Conservation (phyloP, 192 early-diverging fungal genomes). For the Coemansia sp. region DNA sequence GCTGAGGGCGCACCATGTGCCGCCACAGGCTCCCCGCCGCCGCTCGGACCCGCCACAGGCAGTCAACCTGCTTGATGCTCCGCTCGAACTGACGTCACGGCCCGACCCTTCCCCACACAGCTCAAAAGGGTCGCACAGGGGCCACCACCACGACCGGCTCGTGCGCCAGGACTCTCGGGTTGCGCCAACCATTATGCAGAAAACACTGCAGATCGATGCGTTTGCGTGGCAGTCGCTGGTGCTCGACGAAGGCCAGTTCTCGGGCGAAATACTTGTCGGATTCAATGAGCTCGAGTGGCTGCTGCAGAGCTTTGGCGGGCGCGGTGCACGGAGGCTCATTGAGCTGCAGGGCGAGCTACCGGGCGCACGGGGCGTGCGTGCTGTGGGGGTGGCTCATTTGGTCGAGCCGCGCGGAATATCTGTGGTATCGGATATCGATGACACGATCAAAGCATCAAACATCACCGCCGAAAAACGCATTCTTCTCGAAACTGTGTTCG, state of each 20-base stretch:
- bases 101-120: no score
- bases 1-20: conserved; percentile 11
- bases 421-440: conserved; percentile 84
- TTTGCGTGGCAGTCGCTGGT: conserved; percentile 48
- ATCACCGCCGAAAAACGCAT: conserved; percentile 68
- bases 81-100: conserved; percentile 35
- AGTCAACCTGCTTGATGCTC: conserved; percentile 46
- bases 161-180: conserved; percentile 13
- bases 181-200: conserved; percentile 39
- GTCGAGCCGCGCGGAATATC: conserved; percentile 69
- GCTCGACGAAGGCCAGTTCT: conserved; percentile 42
- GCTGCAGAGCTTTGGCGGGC: conserved; percentile 30
- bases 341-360: conserved; percentile 39
- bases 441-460: conserved; percentile 87
- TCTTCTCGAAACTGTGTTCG: conserved; percentile 60
- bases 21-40: background rate
- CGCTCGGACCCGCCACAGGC: conserved; percentile 1
- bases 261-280: conserved; percentile 50
- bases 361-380: conserved; percentile 17
- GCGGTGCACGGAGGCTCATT: conserved; percentile 24
- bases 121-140: background rate
- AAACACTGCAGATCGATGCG: conserved; percentile 48
- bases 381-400: conserved; percentile 37
- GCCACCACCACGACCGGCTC: conserved; percentile 16
- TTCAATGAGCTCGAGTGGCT: conserved; percentile 56